Evolutionary conservation across 2,329 filamentous ascomycete species (phyloP).

Genomic region (Trichoderma breve): DNA sequence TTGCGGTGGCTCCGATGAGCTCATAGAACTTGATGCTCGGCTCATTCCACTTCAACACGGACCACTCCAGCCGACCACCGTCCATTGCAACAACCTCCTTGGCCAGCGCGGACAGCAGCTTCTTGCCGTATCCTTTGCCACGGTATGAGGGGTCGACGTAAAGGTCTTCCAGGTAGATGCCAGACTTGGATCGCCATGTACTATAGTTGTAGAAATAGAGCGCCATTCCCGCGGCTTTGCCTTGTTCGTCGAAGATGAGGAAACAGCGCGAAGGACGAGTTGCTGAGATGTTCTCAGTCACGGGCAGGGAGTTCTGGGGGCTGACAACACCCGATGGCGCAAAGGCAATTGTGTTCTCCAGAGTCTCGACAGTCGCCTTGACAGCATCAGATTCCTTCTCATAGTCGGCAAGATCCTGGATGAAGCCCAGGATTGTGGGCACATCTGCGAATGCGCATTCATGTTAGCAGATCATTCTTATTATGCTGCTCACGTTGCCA

Average conservation of each 20-base stretch:
- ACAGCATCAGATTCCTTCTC: slow-evolving; percentile 74
- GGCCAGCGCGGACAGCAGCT: slow-evolving; percentile 73
- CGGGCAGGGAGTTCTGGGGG: slow-evolving; percentile 39
- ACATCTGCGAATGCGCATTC: slow-evolving; percentile 58
- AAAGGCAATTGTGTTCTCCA: slow-evolving; percentile 76
- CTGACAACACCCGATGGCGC: slow-evolving; percentile 51
- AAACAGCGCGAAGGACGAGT: slow-evolving; percentile 72
- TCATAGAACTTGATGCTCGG: slow-evolving; percentile 86
- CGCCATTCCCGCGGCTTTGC: slow-evolving; percentile 68
- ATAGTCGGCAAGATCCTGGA: slow-evolving; percentile 84
- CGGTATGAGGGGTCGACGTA: slow-evolving; percentile 72
- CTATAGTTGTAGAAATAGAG: slow-evolving; percentile 95
- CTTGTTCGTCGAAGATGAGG: slow-evolving; percentile 55
- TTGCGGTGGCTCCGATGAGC: slow-evolving; percentile 62
- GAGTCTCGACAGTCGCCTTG: slow-evolving; percentile 72
- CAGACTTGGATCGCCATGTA: slow-evolving; percentile 84
- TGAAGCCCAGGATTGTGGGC: slow-evolving; percentile 73
- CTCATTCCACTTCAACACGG: slow-evolving; percentile 89
- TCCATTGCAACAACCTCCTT: slow-evolving; percentile 70
- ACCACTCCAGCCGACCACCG: slow-evolving; percentile 82
- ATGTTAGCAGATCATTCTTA: slow-evolving; percentile 7
- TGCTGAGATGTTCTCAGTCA: slow-evolving; percentile 54
- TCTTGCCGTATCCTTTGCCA: slow-evolving; percentile 75
- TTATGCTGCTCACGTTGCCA: not conserved
- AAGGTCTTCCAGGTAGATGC: slow-evolving; percentile 93